A percentile compares a stretch with the other conserved stretches of the same genome.
Evolutionary conservation across 1,284 basidiomycete species (phyloP).

Genomic region (Bjerkandera adusta): DNA sequence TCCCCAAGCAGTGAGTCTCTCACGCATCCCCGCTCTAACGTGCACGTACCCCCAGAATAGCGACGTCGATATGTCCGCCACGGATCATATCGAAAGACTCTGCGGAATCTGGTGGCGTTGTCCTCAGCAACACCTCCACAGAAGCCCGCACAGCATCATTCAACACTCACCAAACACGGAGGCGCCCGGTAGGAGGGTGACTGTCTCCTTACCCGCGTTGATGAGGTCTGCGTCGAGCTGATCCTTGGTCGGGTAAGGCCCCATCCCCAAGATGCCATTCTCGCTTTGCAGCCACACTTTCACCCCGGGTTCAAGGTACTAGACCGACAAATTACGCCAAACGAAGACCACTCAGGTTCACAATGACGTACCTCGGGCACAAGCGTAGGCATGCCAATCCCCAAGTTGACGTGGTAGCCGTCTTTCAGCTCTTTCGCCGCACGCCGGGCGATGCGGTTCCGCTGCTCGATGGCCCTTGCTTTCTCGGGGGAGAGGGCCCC

Average conservation of each 20-base stretch:
- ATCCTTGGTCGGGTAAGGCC: slow-evolving; percentile 86
- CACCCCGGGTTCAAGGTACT: slow-evolving; percentile 77
- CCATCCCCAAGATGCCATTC: slow-evolving; percentile 95
- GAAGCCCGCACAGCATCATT: neutral
- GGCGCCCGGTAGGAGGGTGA: slow-evolving; percentile 90
- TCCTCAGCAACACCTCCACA: slow-evolving; percentile 5
- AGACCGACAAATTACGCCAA: neutral
- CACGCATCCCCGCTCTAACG: slow-evolving; percentile 1
- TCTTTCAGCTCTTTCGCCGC: slow-evolving; percentile 91
- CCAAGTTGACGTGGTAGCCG: slow-evolving; percentile 77
- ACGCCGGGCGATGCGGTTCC: slow-evolving; percentile 81
- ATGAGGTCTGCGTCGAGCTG: slow-evolving; percentile 94
- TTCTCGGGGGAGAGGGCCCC: slow-evolving; percentile 44
- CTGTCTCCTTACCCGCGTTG: slow-evolving; percentile 96
- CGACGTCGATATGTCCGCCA: slow-evolving; percentile 92
- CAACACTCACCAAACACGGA: slow-evolving; percentile 76
- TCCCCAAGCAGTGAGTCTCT: slow-evolving; percentile 10
- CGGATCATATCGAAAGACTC: slow-evolving; percentile 97
- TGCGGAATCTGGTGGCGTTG: slow-evolving; percentile 58
- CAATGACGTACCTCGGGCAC: slow-evolving; percentile 51
- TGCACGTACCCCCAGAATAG: slow-evolving; percentile 69
- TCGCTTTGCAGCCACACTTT: slow-evolving; percentile 93
- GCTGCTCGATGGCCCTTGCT: slow-evolving; percentile 43
- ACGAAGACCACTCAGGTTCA: neutral
- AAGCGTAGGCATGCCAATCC: slow-evolving; percentile 91